Evolutionary conservation across 257 asterid species (phyloP).

Genomic region (Buddleja alternifolia): DNA sequence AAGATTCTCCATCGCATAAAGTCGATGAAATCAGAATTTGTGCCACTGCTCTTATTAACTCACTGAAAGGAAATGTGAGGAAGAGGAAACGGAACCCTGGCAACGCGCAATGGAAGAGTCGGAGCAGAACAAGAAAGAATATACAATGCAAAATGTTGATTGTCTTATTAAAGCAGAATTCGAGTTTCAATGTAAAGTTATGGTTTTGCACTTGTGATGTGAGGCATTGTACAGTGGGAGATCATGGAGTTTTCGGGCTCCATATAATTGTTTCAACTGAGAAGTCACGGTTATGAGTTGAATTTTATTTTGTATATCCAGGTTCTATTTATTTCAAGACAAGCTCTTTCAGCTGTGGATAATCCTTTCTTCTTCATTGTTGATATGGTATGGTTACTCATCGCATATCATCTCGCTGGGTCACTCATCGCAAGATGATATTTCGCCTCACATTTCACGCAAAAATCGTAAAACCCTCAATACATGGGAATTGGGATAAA

Average conservation of each 20-base stretch:
- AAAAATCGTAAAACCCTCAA: too few relatives aligned
- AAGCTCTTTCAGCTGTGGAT: slow-evolving; percentile 6
- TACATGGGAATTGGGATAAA: too few relatives aligned
- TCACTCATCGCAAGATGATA: too few relatives aligned
- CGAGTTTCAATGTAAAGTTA: neutral
- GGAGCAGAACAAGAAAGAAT: slow-evolving; percentile 19
- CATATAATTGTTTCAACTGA: slow-evolving; percentile 3
- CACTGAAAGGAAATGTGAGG: neutral
- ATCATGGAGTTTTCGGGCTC: neutral
- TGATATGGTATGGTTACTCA: too few relatives aligned
- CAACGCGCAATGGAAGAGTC: slow-evolving; percentile 18
- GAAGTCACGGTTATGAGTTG: slow-evolving; percentile 11
- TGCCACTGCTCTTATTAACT: slow-evolving; percentile 9
- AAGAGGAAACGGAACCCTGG: neutral
- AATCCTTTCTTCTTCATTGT: neutral
- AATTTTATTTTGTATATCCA: slow-evolving; percentile 9
- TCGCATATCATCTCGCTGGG: too few relatives aligned
- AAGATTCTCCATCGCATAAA: slow-evolving; percentile 24
- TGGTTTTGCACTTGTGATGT: slow-evolving; percentile 18
- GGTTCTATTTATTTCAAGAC: neutral
- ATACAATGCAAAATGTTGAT: neutral
- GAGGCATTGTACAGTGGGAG: slow-evolving; percentile 32
- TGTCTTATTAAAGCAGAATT: slow-evolving; percentile 11
- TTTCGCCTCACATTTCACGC: too few relatives aligned
- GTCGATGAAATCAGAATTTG: slow-evolving; percentile 20